These are phyloP conservation scores for Xenosphaeropsis pyriputrescens DNA, from an alignment of 2,329 filamentous ascomycete species.

Conservation along the genomic window DNA sequence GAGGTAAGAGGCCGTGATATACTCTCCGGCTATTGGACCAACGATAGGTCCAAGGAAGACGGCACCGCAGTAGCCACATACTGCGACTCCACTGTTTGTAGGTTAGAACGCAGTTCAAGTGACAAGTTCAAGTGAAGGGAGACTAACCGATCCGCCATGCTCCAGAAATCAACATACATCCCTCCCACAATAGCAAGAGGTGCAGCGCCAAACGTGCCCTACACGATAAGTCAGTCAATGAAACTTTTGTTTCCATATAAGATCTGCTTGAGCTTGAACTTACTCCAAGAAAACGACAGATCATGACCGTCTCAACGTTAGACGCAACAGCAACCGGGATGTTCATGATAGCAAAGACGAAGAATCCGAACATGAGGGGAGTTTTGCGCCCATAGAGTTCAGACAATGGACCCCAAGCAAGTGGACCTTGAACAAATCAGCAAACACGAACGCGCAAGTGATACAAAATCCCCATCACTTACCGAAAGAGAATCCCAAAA, in stretches of 20 bases:
- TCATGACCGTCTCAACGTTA: slow-evolving; percentile 40
- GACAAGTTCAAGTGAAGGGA: no score
- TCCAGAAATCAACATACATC: slow-evolving; percentile 16
- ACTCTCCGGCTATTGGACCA: slow-evolving; percentile 52
- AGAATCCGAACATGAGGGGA: slow-evolving; percentile 40
- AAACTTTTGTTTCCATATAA: no score
- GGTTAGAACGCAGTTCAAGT: slow-evolving; percentile 41
- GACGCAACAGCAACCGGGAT: slow-evolving; percentile 39
- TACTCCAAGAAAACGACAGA: slow-evolving; percentile 47
- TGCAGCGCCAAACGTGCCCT: slow-evolving; percentile 38
- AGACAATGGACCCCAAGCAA: slow-evolving; percentile 48
- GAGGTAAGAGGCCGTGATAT: slow-evolving; percentile 28
- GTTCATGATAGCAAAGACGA: slow-evolving; percentile 42
- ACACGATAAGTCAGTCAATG: no score
- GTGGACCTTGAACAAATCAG: slow-evolving; percentile 22
- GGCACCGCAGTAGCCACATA: slow-evolving; percentile 45
- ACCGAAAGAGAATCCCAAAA: slow-evolving; percentile 39
- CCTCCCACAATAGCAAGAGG: slow-evolving; percentile 45
- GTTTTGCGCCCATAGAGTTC: slow-evolving; percentile 43
- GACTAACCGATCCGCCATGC: no score
- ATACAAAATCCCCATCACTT: no score
- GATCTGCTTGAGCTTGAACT: no score
- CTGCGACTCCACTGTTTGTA: slow-evolving; percentile 35
- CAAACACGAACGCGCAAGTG: no score
- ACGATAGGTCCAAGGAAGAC: slow-evolving; percentile 51